Percentiles rank a stretch among this genome's conserved stretches.
These are phyloP conservation scores for Mucor racemosus DNA, from an alignment of 371 early-diverging fungal species.

Conservation along the genomic window DNA sequence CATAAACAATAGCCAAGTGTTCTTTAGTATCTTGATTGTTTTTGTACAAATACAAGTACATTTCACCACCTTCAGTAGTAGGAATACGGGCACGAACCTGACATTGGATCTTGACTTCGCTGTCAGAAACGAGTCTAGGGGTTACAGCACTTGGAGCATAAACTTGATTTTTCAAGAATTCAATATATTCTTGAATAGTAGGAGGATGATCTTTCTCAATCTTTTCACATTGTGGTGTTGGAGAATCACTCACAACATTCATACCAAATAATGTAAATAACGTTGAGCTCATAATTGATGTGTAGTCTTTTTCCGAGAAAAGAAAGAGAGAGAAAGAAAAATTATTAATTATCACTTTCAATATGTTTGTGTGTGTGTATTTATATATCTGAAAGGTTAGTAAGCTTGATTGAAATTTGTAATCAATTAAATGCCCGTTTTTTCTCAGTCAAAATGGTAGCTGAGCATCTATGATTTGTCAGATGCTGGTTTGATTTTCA, in stretches of 20 bases:
- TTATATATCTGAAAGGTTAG: neutral
- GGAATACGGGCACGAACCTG: slow-evolving; percentile 89
- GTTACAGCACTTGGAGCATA: slow-evolving; percentile 52
- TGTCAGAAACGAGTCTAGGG: slow-evolving; percentile 36
- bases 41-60: slow-evolving; percentile 84
- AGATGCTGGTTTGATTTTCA: neutral
- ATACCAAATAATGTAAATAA: slow-evolving; percentile 57
- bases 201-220: slow-evolving; percentile 32
- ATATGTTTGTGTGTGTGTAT: neutral
- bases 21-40: slow-evolving; percentile 88
- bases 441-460: neutral
- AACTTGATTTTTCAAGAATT: slow-evolving; percentile 53
- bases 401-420: slow-evolving; percentile 6
- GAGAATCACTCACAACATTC: slow-evolving; percentile 48
- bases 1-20: slow-evolving; percentile 93
- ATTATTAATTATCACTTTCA: neutral
- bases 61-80: slow-evolving; percentile 80
- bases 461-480: slow-evolving; percentile 1
- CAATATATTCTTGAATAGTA: slow-evolving; percentile 49
- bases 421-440: slow-evolving; percentile 12
- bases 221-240: slow-evolving; percentile 10
- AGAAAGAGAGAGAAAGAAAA: neutral
- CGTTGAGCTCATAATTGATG: slow-evolving; percentile 27
- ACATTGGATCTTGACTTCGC: slow-evolving; percentile 58
- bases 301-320: neutral